Evolutionary conservation across 306 rosid genomes (phyloP).

Genomic region (Casuarina cunninghamiana): DNA sequence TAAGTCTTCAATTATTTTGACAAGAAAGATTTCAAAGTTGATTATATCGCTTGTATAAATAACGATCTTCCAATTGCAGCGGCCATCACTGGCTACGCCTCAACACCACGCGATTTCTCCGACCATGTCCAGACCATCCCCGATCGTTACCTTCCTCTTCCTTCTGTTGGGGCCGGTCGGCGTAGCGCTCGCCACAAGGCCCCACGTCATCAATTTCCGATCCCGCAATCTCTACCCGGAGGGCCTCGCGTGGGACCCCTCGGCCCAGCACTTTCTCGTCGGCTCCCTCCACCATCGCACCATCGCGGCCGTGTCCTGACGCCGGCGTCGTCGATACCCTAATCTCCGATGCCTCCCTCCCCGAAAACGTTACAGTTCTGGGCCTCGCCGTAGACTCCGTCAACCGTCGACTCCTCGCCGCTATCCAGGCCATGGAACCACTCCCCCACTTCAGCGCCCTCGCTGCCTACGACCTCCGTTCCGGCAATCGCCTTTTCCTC

Average conservation of each 20-base stretch:
- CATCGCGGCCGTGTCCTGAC: slow-evolving; percentile 58
- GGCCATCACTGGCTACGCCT: too few relatives aligned
- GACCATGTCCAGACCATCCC: slow-evolving; percentile 6
- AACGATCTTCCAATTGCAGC: too few relatives aligned
- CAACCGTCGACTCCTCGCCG: slow-evolving; percentile 71
- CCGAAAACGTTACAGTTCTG: slow-evolving; percentile 56
- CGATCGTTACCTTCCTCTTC: slow-evolving; percentile 13
- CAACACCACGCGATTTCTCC: slow-evolving; percentile 17
- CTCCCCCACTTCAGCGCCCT: slow-evolving; percentile 72
- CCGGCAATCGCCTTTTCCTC: slow-evolving; percentile 60
- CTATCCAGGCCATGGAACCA: slow-evolving; percentile 39
- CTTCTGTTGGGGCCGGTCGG: slow-evolving; percentile 22
- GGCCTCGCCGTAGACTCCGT: slow-evolving; percentile 68
- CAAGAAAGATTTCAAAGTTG: slow-evolving; percentile 3
- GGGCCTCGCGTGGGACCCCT: slow-evolving; percentile 69
- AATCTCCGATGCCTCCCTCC: slow-evolving; percentile 61
- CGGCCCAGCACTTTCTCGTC: slow-evolving; percentile 59
- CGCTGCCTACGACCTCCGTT: slow-evolving; percentile 71
- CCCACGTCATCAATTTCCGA: slow-evolving; percentile 68
- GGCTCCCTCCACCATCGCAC: slow-evolving; percentile 61
- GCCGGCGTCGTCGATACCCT: slow-evolving; percentile 68
- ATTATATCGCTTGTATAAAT: too few relatives aligned
- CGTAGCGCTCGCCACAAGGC: slow-evolving; percentile 31
- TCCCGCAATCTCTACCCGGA: slow-evolving; percentile 76
- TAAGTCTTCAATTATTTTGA: neutral